Evolutionary conservation across 2,329 filamentous ascomycete species (phyloP).

Genomic region (Cyphellophora attinorum): DNA sequence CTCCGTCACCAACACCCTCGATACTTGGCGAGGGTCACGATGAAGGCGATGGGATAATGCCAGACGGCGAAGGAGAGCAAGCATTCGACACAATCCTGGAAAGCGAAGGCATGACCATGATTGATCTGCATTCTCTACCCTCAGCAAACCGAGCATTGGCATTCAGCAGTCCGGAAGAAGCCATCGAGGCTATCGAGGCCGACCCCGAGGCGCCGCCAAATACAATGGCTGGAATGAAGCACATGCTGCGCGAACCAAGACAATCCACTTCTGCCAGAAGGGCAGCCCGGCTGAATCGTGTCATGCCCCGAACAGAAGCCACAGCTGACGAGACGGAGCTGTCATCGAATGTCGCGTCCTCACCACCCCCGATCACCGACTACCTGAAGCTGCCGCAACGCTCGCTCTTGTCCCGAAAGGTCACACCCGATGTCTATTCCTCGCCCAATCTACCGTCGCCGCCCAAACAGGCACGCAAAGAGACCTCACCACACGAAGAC

Average conservation of each 20-base stretch:
- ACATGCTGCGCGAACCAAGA: too few relatives aligned
- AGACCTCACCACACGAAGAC: constrained; percentile 6
- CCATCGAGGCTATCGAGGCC: neutral
- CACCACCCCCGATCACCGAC: constrained; percentile 11
- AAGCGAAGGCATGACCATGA: constrained; percentile 50
- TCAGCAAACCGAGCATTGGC: constrained; percentile 28
- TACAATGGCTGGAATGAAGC: neutral
- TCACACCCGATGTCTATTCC: constrained; percentile 15
- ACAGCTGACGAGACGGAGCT: constrained; percentile 13
- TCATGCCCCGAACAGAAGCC: neutral
- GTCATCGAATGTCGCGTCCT: constrained; percentile 16
- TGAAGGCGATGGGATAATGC: constrained; percentile 5
- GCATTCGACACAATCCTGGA: constrained; percentile 48
- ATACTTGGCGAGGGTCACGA: constrained; percentile 14
- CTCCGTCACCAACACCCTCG: constrained; percentile 18
- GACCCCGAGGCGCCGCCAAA: neutral
- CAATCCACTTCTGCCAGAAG: too few relatives aligned
- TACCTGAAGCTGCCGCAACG: constrained; percentile 8
- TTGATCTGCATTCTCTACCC: constrained; percentile 44
- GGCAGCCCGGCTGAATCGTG: neutral
- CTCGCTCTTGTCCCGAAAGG: constrained; percentile 10
- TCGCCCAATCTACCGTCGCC: constrained; percentile 18
- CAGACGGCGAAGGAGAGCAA: constrained; percentile 31
- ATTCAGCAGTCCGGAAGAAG: constrained; percentile 8
- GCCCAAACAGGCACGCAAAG: constrained; percentile 11